phyloP scores from a whole-genome alignment of 257 asterid species.

The Ocimum tenuiflorum region DNA sequence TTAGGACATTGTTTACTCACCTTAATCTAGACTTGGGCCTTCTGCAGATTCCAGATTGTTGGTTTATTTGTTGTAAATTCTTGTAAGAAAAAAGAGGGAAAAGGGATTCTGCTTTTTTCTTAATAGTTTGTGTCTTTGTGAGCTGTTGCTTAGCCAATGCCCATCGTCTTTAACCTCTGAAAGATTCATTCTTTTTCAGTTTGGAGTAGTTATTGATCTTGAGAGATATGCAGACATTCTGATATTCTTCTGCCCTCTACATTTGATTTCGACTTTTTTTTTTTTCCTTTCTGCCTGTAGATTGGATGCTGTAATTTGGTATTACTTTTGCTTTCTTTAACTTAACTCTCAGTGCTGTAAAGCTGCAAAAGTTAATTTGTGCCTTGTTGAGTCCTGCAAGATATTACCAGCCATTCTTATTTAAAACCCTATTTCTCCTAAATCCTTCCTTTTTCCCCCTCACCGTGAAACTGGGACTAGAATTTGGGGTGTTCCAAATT shows the following conservation, averaged over 20 bases:
- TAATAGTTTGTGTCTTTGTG: conserved; percentile 43
- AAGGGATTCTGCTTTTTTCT: conserved; percentile 86
- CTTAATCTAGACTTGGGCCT: not conserved
- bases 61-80: conserved; percentile 3
- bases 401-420: conserved; percentile 39
- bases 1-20: conserved; percentile 16
- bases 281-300: conserved; percentile 36
- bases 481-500: conserved; percentile 27
- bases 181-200: conserved; percentile 52
- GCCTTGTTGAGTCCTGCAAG: conserved; percentile 79
- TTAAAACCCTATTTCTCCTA: conserved; percentile 54
- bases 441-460: not conserved
- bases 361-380: conserved; percentile 80
- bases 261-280: conserved; percentile 40
- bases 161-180: conserved; percentile 59
- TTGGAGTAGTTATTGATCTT: conserved; percentile 38
- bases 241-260: conserved; percentile 26
- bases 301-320: conserved; percentile 44
- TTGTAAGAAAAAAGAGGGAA: conserved; percentile 22
- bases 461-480: not conserved
- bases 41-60: conserved; percentile 12
- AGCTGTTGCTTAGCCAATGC: conserved; percentile 60
- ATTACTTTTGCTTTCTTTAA: conserved; percentile 54
- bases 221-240: conserved; percentile 11
- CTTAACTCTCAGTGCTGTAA: conserved; percentile 45